These are phyloP conservation scores for Neoascochyta sp. DNA, from an alignment of 2,329 filamentous ascomycete species.

Conservation along the genomic window DNA sequence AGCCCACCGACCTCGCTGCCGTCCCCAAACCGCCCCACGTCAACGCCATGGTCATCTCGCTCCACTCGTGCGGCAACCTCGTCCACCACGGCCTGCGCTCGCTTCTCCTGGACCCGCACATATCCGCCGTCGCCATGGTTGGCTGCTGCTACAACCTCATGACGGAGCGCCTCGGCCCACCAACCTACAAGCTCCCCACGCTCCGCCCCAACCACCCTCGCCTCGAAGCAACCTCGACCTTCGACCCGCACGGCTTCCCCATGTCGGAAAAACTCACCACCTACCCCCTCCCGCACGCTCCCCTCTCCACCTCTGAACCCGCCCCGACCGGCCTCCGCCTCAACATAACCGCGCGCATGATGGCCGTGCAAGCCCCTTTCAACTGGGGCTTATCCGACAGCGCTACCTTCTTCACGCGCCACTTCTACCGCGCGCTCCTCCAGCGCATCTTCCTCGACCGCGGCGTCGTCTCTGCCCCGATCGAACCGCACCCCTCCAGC, in stretches of 20 bases:
- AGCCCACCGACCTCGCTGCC: conserved; percentile 22
- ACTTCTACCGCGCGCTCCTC: conserved; percentile 86
- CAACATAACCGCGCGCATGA: conserved; percentile 96
- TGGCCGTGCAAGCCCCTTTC: conserved; percentile 91
- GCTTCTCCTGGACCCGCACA: conserved; percentile 75
- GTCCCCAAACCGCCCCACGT: conserved; percentile 32
- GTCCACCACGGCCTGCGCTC: conserved; percentile 90
- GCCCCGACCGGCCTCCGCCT: conserved; percentile 62
- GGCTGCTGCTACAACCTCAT: conserved; percentile 98
- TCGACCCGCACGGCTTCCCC: conserved; percentile 87
- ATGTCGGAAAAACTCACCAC: conserved; percentile 71
- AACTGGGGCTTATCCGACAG: conserved; percentile 87
- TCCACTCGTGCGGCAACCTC: conserved; percentile 97
- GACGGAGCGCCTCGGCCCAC: conserved; percentile 82
- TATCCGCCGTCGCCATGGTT: conserved; percentile 89
- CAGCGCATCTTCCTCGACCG: conserved; percentile 90
- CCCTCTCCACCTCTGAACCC: conserved; percentile 4
- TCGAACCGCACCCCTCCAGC: conserved; percentile 24
- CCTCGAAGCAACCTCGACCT: conserved; percentile 63
- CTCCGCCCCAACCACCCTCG: conserved; percentile 72
- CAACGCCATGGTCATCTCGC: conserved; percentile 80
- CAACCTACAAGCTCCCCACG: conserved; percentile 78
- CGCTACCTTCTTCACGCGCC: conserved; percentile 82
- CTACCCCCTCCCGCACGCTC: conserved; percentile 36
- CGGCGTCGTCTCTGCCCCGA: conserved; percentile 64